These are phyloP conservation scores for Kwoniella sp. DNA, from an alignment of 768 basidiomycete species.

Conservation along the genomic window DNA sequence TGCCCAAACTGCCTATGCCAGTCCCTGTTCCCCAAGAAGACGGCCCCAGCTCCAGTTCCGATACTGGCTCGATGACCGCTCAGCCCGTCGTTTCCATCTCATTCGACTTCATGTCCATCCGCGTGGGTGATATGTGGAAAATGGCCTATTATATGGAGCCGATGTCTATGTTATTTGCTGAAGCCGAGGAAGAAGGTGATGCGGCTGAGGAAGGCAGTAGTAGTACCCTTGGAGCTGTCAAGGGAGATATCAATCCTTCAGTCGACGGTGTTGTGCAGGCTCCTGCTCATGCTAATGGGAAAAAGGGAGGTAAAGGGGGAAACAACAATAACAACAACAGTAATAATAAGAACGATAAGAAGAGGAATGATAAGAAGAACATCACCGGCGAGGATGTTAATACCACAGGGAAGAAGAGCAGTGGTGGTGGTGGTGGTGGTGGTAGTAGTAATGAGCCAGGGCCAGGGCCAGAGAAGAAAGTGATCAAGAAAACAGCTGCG, in stretches of 20 bases:
- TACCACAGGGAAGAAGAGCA: neutral
- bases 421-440: too few species aligned
- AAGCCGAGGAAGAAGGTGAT: conserved; percentile 53
- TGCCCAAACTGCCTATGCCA: conserved; percentile 63
- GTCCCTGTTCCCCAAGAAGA: conserved; percentile 12
- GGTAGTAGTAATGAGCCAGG: too few species aligned
- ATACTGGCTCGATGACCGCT: too few species aligned
- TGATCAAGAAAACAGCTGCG: conserved; percentile 11
- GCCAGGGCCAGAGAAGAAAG: conserved; percentile 2
- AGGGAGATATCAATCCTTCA: conserved; percentile 26
- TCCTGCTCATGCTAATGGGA: neutral
- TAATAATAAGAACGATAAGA: neutral
- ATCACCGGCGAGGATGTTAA: too few species aligned
- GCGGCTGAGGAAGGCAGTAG: conserved; percentile 41
- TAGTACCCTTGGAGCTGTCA: conserved; percentile 20
- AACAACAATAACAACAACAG: neutral
- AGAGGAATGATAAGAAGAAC: neutral
- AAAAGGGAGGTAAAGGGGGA: neutral
- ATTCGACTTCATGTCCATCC: conserved; percentile 75
- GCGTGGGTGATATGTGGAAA: conserved; percentile 81
- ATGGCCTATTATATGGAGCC: conserved; percentile 73
- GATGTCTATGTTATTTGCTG: conserved; percentile 60
- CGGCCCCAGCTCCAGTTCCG: too few species aligned
- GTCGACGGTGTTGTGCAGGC: conserved; percentile 3
- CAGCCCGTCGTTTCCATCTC: conserved; percentile 68